phyloP scores from a whole-genome alignment of 1,139 yeast species.

The Pneumocystis jirovecii region DNA sequence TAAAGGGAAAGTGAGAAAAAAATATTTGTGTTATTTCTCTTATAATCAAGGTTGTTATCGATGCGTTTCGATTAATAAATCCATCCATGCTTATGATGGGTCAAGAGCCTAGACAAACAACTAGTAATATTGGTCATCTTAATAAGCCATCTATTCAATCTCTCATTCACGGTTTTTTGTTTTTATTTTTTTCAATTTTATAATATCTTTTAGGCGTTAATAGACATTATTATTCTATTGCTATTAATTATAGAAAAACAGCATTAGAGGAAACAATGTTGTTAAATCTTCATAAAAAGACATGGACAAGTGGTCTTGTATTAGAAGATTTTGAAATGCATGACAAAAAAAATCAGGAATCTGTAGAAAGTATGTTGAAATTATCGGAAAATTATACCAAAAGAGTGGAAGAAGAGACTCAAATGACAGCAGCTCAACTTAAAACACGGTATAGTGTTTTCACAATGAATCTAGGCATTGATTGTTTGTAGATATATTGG shows the following conservation, averaged over 20 bases:
- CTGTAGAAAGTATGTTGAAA: slow-evolving; percentile 68
- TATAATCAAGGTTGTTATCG: slow-evolving; percentile 48
- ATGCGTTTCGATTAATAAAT: slow-evolving; percentile 90
- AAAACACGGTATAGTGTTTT: slow-evolving; percentile 45
- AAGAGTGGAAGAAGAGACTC: slow-evolving; percentile 86
- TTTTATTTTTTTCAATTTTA: background rate
- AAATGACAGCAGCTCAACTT: slow-evolving; percentile 70
- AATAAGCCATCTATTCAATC: slow-evolving; percentile 98
- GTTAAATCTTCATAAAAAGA: slow-evolving; percentile 81
- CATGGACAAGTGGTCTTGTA: slow-evolving; percentile 88
- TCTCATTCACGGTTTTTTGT: slow-evolving; percentile 61
- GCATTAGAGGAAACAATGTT: slow-evolving; percentile 88
- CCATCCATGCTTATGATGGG: slow-evolving; percentile 85
- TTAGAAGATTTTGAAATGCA: slow-evolving; percentile 64
- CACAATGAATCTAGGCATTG: background rate
- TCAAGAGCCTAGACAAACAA: slow-evolving; percentile 95
- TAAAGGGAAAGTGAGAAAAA: slow-evolving; percentile 56
- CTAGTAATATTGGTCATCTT: slow-evolving; percentile 87
- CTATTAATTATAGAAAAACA: slow-evolving; percentile 88
- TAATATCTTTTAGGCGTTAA: slow-evolving; percentile 31
- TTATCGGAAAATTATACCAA: slow-evolving; percentile 82
- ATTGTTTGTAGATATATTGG: slow-evolving; percentile 49
- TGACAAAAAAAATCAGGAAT: slow-evolving; percentile 59
- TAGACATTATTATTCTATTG: slow-evolving; percentile 90
- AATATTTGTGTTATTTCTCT: background rate